phyloP scores from a whole-genome alignment of 2,329 filamentous ascomycete genomes.

The Cladophialophora yegresii region DNA sequence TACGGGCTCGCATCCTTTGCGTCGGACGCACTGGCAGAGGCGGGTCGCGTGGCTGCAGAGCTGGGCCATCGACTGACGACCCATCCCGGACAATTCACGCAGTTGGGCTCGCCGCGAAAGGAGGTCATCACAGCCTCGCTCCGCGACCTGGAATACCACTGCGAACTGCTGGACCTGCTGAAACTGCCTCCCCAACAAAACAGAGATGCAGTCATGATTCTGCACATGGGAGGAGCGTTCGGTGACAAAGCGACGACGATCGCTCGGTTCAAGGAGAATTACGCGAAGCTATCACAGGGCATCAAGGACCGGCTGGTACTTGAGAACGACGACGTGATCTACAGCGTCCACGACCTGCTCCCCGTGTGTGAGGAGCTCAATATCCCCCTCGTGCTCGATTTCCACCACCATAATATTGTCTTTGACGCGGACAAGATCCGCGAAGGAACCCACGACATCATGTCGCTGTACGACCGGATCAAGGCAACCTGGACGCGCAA shows the following conservation, averaged over 20 bases:
- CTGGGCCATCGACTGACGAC: constrained; percentile 83
- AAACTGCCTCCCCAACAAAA: constrained; percentile 75
- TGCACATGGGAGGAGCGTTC: constrained; percentile 90
- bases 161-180: constrained; percentile 77
- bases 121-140: constrained; percentile 76
- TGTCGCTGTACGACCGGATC: constrained; percentile 73
- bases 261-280: constrained; percentile 75
- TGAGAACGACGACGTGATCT: constrained; percentile 92
- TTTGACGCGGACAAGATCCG: constrained; percentile 73
- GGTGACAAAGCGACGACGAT: constrained; percentile 81
- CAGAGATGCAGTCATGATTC: constrained; percentile 86
- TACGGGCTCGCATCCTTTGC: constrained; percentile 85
- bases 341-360: constrained; percentile 87
- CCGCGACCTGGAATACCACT: constrained; percentile 83
- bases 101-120: constrained; percentile 77
- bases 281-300: constrained; percentile 63
- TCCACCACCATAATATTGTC: constrained; percentile 92
- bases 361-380: constrained; percentile 91
- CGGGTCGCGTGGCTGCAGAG: constrained; percentile 73
- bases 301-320: constrained; percentile 81
- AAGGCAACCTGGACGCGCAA: constrained; percentile 81
- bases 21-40: constrained; percentile 72
- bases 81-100: constrained; percentile 91
- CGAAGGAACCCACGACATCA: constrained; percentile 83
- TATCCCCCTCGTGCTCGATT: constrained; percentile 90